Evolutionary conservation across 768 basidiomycete genomes (phyloP).

Genomic region (Dioszegia aurantiaca): DNA sequence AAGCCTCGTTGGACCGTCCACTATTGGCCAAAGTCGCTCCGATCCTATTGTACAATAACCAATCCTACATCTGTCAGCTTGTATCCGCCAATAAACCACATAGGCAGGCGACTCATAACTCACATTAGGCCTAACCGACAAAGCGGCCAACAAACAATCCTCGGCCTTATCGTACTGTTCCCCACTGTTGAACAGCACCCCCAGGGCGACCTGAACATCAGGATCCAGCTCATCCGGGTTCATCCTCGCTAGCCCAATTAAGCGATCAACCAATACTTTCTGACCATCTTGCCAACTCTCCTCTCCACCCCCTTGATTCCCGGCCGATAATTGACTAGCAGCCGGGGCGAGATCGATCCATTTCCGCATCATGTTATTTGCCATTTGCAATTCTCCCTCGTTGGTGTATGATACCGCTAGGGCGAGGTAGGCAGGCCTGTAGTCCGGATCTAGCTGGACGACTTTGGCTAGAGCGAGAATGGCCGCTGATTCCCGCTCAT

Average conservation of each 20-base stretch:
- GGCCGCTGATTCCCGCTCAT: slow-evolving; percentile 88
- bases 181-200: slow-evolving; percentile 84
- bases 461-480: slow-evolving; percentile 78
- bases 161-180: slow-evolving; percentile 92
- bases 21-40: slow-evolving; percentile 94
- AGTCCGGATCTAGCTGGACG: slow-evolving; percentile 71
- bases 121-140: slow-evolving; percentile 83
- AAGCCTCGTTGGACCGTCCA: slow-evolving; percentile 84
- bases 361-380: slow-evolving; percentile 73
- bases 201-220: slow-evolving; percentile 91
- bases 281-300: slow-evolving; percentile 34
- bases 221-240: slow-evolving; percentile 71
- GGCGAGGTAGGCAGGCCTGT: slow-evolving; percentile 75
- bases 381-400: slow-evolving; percentile 70
- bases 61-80: slow-evolving; percentile 61
- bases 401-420: slow-evolving; percentile 88
- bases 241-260: slow-evolving; percentile 75
- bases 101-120: slow-evolving; percentile 21
- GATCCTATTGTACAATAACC: slow-evolving; percentile 88
- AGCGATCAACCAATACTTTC: slow-evolving; percentile 63
- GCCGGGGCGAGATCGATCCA: slow-evolving; percentile 62
- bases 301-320: background rate
- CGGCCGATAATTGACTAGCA: slow-evolving; percentile 5
- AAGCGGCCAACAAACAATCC: slow-evolving; percentile 87
- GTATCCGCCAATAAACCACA: background rate